phyloP scores from a whole-genome alignment of 345 rosid species.

The Eutrema japonicum region DNA sequence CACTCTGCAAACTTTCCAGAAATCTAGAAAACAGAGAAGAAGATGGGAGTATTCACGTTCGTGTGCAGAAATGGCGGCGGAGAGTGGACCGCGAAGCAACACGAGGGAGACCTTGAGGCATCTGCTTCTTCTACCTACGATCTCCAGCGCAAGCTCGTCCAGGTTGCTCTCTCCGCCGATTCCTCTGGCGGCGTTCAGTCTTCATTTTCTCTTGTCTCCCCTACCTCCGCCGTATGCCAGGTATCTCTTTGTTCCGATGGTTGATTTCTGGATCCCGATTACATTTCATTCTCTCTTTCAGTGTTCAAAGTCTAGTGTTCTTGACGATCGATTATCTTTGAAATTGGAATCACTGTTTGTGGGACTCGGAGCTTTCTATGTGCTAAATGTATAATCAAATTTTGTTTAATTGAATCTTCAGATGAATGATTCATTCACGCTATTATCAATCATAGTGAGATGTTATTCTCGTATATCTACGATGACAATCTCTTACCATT shows the following conservation, averaged over 20 bases:
- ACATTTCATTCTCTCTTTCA: background rate
- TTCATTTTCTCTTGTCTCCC: constrained; percentile 70
- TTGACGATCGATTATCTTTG: background rate
- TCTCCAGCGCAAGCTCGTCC: constrained; percentile 79
- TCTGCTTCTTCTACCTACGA: constrained; percentile 63
- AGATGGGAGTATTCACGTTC: constrained; percentile 65
- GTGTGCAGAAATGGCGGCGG: constrained; percentile 56
- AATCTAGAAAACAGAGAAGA: constrained; percentile 13
- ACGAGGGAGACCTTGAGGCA: constrained; percentile 69
- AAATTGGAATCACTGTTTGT: background rate
- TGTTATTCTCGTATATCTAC: background rate
- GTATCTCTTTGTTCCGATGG: constrained; percentile 37
- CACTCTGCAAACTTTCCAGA: background rate
- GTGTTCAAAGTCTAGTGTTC: background rate
- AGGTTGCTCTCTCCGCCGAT: constrained; percentile 55
- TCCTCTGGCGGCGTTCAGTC: constrained; percentile 73
- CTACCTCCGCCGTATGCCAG: constrained; percentile 82
- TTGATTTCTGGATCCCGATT: background rate
- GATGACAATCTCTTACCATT: background rate
- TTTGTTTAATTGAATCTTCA: background rate
- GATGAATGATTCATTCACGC: background rate
- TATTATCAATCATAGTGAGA: background rate
- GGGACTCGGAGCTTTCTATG: no score
- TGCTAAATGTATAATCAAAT: no score
- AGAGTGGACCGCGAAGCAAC: constrained; percentile 67